Conservation (phyloP, 805 yeast genomes). For the Nakazawaea populi region DNA sequence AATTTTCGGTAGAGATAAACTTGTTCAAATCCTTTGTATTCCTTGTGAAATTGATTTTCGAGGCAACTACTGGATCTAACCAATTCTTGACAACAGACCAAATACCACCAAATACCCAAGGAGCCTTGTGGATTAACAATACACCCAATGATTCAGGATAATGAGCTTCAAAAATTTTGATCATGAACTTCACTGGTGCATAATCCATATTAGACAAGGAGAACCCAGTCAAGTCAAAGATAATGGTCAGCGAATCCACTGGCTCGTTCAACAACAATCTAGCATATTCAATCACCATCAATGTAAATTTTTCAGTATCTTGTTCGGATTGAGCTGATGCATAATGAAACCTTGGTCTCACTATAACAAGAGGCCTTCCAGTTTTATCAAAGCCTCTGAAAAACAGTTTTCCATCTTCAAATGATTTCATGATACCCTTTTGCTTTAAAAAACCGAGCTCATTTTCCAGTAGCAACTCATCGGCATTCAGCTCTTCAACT, state of each 20-base stretch:
- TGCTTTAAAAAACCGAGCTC: slow-evolving; percentile 55
- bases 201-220: slow-evolving; percentile 92
- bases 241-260: slow-evolving; percentile 71
- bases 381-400: slow-evolving; percentile 68
- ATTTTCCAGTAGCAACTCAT: slow-evolving; percentile 59
- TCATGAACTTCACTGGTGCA: slow-evolving; percentile 82
- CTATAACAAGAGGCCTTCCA: slow-evolving; percentile 74
- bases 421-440: slow-evolving; percentile 47
- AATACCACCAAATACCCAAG: slow-evolving; percentile 93
- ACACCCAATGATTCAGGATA: slow-evolving; percentile 92
- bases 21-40: slow-evolving; percentile 58
- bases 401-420: slow-evolving; percentile 62
- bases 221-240: slow-evolving; percentile 85
- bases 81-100: slow-evolving; percentile 92
- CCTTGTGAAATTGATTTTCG: slow-evolving; percentile 83
- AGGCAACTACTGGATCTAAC: slow-evolving; percentile 95
- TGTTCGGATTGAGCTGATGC: slow-evolving; percentile 60
- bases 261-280: slow-evolving; percentile 70
- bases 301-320: slow-evolving; percentile 71
- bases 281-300: slow-evolving; percentile 75
- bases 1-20: slow-evolving; percentile 49
- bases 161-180: slow-evolving; percentile 88
- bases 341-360: slow-evolving; percentile 74
- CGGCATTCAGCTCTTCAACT: slow-evolving; percentile 49
- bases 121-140: slow-evolving; percentile 86